These are phyloP conservation scores for Botrytis elliptica DNA, from an alignment of 2,329 filamentous ascomycete genomes.

Conservation along the genomic window DNA sequence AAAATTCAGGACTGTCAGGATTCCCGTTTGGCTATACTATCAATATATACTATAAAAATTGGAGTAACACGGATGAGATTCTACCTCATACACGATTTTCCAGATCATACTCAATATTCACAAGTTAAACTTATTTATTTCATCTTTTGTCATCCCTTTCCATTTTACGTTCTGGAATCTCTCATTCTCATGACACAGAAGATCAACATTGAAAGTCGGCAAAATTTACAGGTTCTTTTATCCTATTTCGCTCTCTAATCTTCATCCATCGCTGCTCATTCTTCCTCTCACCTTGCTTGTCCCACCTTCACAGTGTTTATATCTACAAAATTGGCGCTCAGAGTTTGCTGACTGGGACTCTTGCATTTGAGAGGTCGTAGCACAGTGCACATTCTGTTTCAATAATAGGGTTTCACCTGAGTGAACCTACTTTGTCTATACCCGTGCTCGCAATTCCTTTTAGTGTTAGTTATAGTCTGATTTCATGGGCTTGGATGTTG, in stretches of 20 bases:
- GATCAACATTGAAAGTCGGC: background rate
- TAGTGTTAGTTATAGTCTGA: rapidly evolving
- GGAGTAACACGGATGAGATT: no score
- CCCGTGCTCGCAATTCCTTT: no score
- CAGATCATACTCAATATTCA: background rate
- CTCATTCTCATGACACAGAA: background rate
- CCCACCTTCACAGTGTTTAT: background rate
- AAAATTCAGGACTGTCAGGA: background rate
- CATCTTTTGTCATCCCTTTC: background rate
- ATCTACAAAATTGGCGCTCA: no score
- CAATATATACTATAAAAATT: background rate
- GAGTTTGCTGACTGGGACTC: background rate
- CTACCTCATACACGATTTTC: no score
- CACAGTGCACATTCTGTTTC: background rate
- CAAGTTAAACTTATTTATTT: background rate
- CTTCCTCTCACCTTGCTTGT: background rate
- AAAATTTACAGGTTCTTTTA: background rate
- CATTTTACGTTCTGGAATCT: background rate
- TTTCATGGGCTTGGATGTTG: background rate
- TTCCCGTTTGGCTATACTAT: background rate
- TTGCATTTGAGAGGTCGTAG: background rate
- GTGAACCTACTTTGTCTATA: background rate
- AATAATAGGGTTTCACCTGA: background rate
- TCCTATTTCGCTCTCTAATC: background rate
- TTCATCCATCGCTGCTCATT: background rate